A percentile compares a stretch with the other conserved stretches of the same genome.
Conservation (phyloP, 306 rosid genomes). For the Malus sieversii region DNA sequence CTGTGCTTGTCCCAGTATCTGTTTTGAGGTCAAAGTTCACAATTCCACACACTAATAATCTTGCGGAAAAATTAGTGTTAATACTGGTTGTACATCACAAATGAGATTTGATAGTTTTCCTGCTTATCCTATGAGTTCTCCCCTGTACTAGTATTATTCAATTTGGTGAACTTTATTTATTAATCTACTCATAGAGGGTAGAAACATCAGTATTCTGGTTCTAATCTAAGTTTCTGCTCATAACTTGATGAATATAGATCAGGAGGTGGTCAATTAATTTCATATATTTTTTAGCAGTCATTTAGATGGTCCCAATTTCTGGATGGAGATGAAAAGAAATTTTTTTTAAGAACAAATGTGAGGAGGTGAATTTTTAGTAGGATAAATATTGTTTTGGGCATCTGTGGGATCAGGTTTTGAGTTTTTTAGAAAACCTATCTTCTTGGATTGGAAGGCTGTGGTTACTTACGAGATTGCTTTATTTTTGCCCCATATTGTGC, state of each 20-base stretch:
- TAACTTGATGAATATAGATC: not conserved
- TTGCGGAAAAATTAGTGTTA: not conserved
- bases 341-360: not conserved
- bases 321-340: not conserved
- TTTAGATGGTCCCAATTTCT: not conserved
- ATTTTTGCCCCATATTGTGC: not conserved
- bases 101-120: not conserved
- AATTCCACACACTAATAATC: not conserved
- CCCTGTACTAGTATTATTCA: not conserved
- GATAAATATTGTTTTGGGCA: not conserved
- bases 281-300: not conserved
- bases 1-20: not conserved
- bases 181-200: not conserved
- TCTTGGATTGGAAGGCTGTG: not conserved
- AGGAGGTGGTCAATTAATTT: not conserved
- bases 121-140: not conserved
- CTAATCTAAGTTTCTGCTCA: not conserved
- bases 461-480: not conserved
- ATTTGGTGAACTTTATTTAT: not conserved
- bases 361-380: not conserved
- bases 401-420: not conserved
- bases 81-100: not conserved
- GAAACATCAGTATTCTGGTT: slow-evolving; percentile 4
- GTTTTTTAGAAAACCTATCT: not conserved
- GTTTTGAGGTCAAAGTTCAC: not conserved